phyloP scores from a whole-genome alignment of 2,329 filamentous ascomycete species.

The Fusarium buxicola region DNA sequence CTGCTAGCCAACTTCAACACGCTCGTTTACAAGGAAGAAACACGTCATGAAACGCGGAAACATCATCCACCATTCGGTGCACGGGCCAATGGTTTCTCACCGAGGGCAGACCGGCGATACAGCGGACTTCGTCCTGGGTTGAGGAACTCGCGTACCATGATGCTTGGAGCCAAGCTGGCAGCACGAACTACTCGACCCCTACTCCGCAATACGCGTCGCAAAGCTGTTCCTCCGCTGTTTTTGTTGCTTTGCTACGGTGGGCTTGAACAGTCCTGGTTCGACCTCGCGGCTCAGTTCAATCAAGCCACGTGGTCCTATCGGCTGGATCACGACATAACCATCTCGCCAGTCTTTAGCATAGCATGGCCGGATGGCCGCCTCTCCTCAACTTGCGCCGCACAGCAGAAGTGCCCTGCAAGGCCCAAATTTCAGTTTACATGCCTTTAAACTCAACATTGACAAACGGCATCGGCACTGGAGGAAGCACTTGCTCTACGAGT shows the following conservation, averaged over 20 bases:
- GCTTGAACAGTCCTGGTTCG: not conserved
- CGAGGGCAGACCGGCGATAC: slow-evolving; percentile 4
- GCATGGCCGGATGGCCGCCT: not conserved
- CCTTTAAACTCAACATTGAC: not conserved
- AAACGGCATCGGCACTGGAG: not conserved
- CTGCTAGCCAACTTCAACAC: not conserved
- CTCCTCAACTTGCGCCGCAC: not conserved
- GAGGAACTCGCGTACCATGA: slow-evolving; percentile 2
- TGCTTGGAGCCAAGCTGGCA: slow-evolving; percentile 6
- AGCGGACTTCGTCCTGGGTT: slow-evolving; percentile 14
- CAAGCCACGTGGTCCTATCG: slow-evolving; percentile 1
- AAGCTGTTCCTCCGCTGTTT: not conserved
- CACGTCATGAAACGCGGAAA: slow-evolving; percentile 4
- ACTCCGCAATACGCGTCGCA: slow-evolving; percentile 3
- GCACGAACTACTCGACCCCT: slow-evolving; percentile 14
- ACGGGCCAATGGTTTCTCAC: slow-evolving; percentile 33
- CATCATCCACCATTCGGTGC: slow-evolving; percentile 10
- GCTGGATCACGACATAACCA: slow-evolving; percentile 15
- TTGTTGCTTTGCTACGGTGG: not conserved
- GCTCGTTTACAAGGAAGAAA: not conserved
- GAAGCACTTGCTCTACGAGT: not conserved
- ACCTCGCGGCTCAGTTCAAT: slow-evolving; percentile 10
- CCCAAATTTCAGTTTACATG: not conserved
- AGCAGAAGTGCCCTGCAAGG: not conserved
- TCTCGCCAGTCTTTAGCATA: not conserved